Percentiles rank a stretch among this genome's conserved stretches.
Evolutionary conservation across 768 basidiomycete genomes (phyloP).

Genomic region (Leccinum imitatum): DNA sequence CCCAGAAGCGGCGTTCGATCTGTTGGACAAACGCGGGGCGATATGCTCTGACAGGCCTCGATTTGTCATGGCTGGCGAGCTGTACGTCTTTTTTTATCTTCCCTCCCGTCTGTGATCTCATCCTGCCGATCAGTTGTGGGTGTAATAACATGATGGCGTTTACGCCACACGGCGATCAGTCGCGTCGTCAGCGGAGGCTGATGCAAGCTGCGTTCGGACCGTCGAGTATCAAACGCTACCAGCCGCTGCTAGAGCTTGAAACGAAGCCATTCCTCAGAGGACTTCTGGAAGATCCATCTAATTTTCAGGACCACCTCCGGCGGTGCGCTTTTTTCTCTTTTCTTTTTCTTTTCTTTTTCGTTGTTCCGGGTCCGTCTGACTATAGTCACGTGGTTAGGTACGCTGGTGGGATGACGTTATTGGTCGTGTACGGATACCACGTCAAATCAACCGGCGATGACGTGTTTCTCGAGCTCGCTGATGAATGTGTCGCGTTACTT

Average conservation of each 20-base stretch:
- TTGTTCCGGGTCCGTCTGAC: not conserved
- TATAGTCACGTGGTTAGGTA: constrained; percentile 38
- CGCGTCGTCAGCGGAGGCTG: constrained; percentile 63
- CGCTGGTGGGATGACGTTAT: constrained; percentile 53
- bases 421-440: constrained; percentile 64
- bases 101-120: not conserved
- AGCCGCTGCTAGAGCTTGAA: constrained; percentile 55
- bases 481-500: constrained; percentile 42
- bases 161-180: constrained; percentile 61
- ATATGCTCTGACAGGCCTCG: constrained; percentile 76
- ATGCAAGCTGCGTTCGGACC: constrained; percentile 63
- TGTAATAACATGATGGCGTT: constrained; percentile 75
- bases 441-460: constrained; percentile 38
- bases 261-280: constrained; percentile 57
- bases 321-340: constrained; percentile 22
- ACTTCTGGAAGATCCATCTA: constrained; percentile 44
- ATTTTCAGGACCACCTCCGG: constrained; percentile 36
- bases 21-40: constrained; percentile 67
- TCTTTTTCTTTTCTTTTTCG: not conserved
- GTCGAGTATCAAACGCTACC: constrained; percentile 52
- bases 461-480: constrained; percentile 40
- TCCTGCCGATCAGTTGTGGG: constrained; percentile 40
- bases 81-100: constrained; percentile 47
- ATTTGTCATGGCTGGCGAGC: constrained; percentile 67
- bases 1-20: constrained; percentile 54